Conservation (phyloP, 2,329 filamentous ascomycete genomes). For the Alternaria longipes region DNA sequence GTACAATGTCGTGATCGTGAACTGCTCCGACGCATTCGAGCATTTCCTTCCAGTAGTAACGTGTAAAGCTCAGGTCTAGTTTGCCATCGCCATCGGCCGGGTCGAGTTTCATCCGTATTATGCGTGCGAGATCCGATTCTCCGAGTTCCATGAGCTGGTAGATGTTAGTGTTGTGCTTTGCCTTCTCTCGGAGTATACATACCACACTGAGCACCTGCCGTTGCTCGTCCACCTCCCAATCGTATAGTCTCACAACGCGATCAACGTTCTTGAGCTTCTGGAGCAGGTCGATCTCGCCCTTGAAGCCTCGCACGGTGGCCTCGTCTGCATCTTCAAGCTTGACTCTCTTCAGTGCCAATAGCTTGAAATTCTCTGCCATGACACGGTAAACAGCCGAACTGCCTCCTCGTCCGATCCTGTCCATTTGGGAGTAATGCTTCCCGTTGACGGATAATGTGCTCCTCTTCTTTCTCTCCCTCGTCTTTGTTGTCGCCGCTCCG, state of each 20-base stretch:
- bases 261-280: constrained; percentile 84
- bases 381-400: constrained; percentile 96
- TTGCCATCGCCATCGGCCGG: constrained; percentile 58
- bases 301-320: constrained; percentile 82
- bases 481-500: constrained; percentile 79
- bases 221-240: constrained; percentile 92
- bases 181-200: constrained; percentile 51
- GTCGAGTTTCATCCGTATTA: constrained; percentile 75
- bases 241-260: constrained; percentile 87
- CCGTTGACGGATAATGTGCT: constrained; percentile 89
- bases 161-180: constrained; percentile 16
- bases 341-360: constrained; percentile 93
- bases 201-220: constrained; percentile 88
- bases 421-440: constrained; percentile 87
- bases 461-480: constrained; percentile 75
- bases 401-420: constrained; percentile 89
- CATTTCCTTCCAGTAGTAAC: constrained; percentile 99
- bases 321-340: constrained; percentile 91
- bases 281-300: constrained; percentile 93
- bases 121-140: constrained; percentile 88
- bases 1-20: constrained; percentile 89
- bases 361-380: constrained; percentile 95
- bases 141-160: constrained; percentile 92
- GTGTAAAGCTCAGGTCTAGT: constrained; percentile 88
- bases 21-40: constrained; percentile 92